Evolutionary conservation across 75 land plant species (phyloP), one percentile per base, ranked within the genome.

Genomic region (Sequoia sempervirens): DNA sequence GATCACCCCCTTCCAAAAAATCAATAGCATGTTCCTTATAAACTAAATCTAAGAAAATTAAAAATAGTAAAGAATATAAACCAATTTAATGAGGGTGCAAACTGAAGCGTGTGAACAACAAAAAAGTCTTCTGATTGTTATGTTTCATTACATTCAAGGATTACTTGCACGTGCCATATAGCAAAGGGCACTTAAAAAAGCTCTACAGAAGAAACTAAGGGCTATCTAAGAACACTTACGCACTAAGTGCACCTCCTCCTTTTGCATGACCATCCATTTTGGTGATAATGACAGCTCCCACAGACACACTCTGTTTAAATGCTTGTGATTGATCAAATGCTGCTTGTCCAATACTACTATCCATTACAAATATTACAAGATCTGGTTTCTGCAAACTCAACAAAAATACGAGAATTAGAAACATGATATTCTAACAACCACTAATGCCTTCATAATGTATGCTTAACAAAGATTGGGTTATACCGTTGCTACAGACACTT

Each of bases 211-310:
- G 73, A 32, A 70, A 13, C 3, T 32, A 70, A 10, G 30, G 2
- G 11, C 15, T 20, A 26, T 64, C 6, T 70, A 30, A 32, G 56
- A 37, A 23, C 76, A 84, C 90, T 87, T 84, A 89, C 90, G 90
- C 90, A 82, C 91, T 88, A 20, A 89, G 90, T 37, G 91, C 91
- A 66, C 91, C 90, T 36, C 91, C 91, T 68, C 91, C 91, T 61
- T 89, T 89, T 36, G 91, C 91, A 88, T 89, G 91, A 17, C 91
- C 91, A 84, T 88, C 91, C 91, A 89, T 89, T 83, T 89, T 89
- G 2, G 91, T 88, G 32, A 88, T 86, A 82, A 89, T 88, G 41
- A 89, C 90, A 76, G 91, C 91, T 79, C 91, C 91, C 52, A 89
- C 91, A 72, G 90, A 83, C 30, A 85, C 90, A 76, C 87, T 89